These are phyloP conservation scores for Rhododendron mucronatum DNA, from an alignment of 148 eudicot genomes.

Conservation along the genomic window DNA sequence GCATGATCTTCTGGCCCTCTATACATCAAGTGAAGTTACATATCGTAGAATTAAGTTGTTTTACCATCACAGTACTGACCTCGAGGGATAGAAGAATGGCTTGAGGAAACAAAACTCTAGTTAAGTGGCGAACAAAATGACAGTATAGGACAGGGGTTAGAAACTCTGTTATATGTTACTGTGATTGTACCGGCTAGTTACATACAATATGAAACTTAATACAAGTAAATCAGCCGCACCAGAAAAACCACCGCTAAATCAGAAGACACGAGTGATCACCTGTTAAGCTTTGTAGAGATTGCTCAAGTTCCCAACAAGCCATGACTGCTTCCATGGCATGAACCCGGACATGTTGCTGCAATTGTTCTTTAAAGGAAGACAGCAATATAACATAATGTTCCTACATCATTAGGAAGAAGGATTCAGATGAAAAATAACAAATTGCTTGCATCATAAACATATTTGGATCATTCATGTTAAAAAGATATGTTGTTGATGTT, in stretches of 20 bases:
- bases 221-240: no score
- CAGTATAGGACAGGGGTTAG: not conserved
- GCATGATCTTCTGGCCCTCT: not conserved
- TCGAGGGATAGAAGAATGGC: not conserved
- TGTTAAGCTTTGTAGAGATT: conserved; percentile 91
- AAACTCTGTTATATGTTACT: not conserved
- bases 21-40: not conserved
- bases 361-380: conserved; percentile 87
- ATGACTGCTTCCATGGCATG: conserved; percentile 99
- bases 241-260: not conserved
- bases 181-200: not conserved
- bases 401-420: conserved; percentile 31
- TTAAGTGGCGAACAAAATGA: not conserved
- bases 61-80: not conserved
- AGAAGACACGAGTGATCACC: conserved; percentile 29
- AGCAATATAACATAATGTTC: conserved; percentile 87
- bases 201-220: not conserved
- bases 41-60: not conserved
- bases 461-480: not conserved
- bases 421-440: conserved; percentile 2
- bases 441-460: not conserved
- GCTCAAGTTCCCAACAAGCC: conserved; percentile 99
- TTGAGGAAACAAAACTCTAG: not conserved
- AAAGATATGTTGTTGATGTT: not conserved
- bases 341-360: conserved; percentile 94